Percentiles rank a stretch among this genome's conserved stretches.
phyloP scores from a whole-genome alignment of 768 basidiomycete species.

The Termitomyces eurrhizus region DNA sequence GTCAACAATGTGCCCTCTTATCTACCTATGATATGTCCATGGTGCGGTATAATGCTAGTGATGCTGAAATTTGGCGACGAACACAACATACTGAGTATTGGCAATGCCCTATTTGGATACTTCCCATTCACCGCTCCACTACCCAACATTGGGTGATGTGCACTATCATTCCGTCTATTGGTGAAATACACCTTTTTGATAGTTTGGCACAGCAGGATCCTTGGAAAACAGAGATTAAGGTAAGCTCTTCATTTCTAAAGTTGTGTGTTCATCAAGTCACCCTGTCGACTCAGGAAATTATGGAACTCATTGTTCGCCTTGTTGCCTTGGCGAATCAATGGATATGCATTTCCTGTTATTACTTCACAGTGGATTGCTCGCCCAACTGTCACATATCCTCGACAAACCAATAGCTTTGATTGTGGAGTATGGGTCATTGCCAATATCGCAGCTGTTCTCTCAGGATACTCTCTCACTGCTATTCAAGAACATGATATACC shows the following conservation, averaged over 20 bases:
- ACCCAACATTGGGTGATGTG: constrained; percentile 32
- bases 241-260: not conserved
- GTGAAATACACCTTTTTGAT: constrained; percentile 23
- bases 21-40: constrained; percentile 1
- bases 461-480: not conserved
- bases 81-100: constrained; percentile 22
- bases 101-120: constrained; percentile 29
- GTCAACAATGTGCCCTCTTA: not conserved
- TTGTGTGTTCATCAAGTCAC: not conserved
- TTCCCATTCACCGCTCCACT: constrained; percentile 28
- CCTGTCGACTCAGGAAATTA: not conserved
- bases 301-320: not conserved
- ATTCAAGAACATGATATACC: not conserved
- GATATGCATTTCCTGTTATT: not conserved
- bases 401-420: not conserved
- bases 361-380: not conserved
- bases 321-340: not conserved
- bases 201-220: constrained; percentile 20
- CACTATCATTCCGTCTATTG: constrained; percentile 12
- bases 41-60: constrained; percentile 14
- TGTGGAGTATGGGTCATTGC: not conserved
- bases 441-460: not conserved
- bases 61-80: not conserved
- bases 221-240: constrained; percentile 10
- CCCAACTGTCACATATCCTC: not conserved